phyloP scores from a whole-genome alignment of 768 basidiomycete genomes.

The Macrocybe gigantea region DNA sequence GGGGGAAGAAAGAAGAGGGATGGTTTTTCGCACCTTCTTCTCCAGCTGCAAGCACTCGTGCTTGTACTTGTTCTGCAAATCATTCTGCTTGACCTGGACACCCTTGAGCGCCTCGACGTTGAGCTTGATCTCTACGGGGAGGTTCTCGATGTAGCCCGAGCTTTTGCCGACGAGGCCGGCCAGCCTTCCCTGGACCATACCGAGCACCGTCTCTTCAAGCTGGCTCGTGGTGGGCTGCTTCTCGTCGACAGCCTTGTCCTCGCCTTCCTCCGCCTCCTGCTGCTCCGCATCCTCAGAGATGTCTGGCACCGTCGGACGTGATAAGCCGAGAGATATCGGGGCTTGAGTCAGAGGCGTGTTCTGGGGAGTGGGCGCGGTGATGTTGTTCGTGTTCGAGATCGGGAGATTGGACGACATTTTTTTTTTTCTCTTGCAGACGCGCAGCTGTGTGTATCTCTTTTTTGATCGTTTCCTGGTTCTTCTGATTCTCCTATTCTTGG shows the following conservation, averaged over 20 bases:
- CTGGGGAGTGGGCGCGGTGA: slow-evolving; percentile 89
- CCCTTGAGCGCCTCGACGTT: slow-evolving; percentile 92
- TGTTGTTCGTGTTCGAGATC: slow-evolving; percentile 45
- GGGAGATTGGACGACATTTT: slow-evolving; percentile 66
- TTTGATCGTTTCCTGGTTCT: too few species aligned
- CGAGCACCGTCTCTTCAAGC: slow-evolving; percentile 62
- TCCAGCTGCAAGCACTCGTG: slow-evolving; percentile 92
- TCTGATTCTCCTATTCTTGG: neutral
- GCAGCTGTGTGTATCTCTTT: neutral
- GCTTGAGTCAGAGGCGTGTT: slow-evolving; percentile 86
- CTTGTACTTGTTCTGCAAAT: slow-evolving; percentile 92
- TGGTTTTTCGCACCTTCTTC: slow-evolving; percentile 66
- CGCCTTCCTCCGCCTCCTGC: slow-evolving; percentile 50
- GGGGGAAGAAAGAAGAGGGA: slow-evolving; percentile 6
- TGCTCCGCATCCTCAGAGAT: slow-evolving; percentile 79
- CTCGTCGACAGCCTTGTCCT: slow-evolving; percentile 15
- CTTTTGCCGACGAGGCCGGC: slow-evolving; percentile 82
- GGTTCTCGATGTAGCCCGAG: slow-evolving; percentile 90
- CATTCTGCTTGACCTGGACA: slow-evolving; percentile 85
- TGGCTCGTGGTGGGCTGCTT: slow-evolving; percentile 22
- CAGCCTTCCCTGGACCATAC: slow-evolving; percentile 86
- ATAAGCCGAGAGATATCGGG: slow-evolving; percentile 72
- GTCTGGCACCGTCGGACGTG: slow-evolving; percentile 84
- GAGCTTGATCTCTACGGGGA: slow-evolving; percentile 76
- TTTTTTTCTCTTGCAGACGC: neutral